Evolutionary conservation across 805 yeast species (phyloP).

Genomic region (Metschnikowia similis): DNA sequence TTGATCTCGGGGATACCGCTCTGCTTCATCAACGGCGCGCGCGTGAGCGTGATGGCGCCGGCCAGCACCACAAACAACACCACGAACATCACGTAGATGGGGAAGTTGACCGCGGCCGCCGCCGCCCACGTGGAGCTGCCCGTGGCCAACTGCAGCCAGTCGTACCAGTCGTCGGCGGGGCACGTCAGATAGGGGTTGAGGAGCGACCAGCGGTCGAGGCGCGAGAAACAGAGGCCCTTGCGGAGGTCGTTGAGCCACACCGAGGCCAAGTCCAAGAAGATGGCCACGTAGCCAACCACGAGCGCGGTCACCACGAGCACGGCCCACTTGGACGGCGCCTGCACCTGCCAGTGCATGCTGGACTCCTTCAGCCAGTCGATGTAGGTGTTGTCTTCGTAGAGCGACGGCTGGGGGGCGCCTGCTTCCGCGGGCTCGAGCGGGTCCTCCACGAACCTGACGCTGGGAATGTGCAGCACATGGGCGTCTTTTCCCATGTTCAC

Average conservation of each 20-base stretch:
- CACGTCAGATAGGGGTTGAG: conserved; percentile 42
- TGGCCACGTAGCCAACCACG: conserved; percentile 45
- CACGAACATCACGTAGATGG: conserved; percentile 32
- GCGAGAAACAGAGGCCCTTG: conserved; percentile 47
- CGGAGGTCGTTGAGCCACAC: conserved; percentile 50
- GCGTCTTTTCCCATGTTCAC: too few species aligned
- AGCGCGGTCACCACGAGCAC: conserved; percentile 44
- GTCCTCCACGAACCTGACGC: background rate
- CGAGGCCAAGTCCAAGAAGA: conserved; percentile 46
- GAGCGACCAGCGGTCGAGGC: conserved; percentile 37
- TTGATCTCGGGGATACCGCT: conserved; percentile 76
- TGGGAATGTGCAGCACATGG: background rate
- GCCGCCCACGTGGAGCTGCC: conserved; percentile 14
- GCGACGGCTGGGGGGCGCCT: background rate
- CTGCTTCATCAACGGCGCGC: conserved; percentile 29
- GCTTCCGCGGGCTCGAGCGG: background rate
- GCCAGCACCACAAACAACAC: conserved; percentile 22
- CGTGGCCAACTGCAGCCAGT: conserved; percentile 32
- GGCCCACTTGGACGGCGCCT: conserved; percentile 41
- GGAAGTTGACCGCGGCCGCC: conserved; percentile 28
- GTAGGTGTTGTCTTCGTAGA: conserved; percentile 38
- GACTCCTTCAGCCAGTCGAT: conserved; percentile 55
- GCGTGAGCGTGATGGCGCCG: conserved; percentile 25
- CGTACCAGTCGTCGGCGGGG: conserved; percentile 37
- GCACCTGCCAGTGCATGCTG: conserved; percentile 11